These are phyloP conservation scores for Saksenaea oblongispora DNA, from an alignment of 371 early-diverging fungal species.

Conservation along the genomic window DNA sequence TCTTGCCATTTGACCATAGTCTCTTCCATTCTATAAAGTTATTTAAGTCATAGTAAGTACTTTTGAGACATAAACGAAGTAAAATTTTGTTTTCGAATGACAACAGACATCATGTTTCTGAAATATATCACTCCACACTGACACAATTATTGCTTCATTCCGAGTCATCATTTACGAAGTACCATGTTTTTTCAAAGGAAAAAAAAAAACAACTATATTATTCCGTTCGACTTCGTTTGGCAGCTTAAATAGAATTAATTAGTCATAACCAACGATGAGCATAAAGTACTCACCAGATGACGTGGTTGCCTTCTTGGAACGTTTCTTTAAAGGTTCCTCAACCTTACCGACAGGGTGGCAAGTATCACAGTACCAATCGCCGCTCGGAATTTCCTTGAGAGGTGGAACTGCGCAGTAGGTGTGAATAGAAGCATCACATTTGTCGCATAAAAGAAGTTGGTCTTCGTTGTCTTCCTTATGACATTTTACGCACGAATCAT, in stretches of 20 bases:
- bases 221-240: conserved; percentile 3
- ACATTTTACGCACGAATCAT: conserved; percentile 50
- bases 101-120: too few species aligned
- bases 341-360: conserved; percentile 15
- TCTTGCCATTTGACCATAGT: too few species aligned
- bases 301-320: not conserved
- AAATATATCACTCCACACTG: too few species aligned
- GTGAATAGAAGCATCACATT: conserved; percentile 56
- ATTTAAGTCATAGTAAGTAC: too few species aligned
- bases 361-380: conserved; percentile 25
- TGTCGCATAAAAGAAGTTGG: conserved; percentile 54
- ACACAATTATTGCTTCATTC: too few species aligned
- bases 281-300: not conserved
- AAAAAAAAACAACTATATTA: not conserved
- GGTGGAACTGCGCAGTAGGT: conserved; percentile 52
- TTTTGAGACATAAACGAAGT: too few species aligned
- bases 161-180: not conserved
- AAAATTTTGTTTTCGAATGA: too few species aligned
- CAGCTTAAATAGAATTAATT: not conserved
- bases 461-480: conserved; percentile 52
- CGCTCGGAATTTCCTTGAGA: conserved; percentile 30
- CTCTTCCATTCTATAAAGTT: too few species aligned
- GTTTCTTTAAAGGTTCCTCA: not conserved
- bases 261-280: not conserved
- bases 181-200: not conserved